phyloP scores from a whole-genome alignment of 345 rosid genomes.

The Salix suchowensis region DNA sequence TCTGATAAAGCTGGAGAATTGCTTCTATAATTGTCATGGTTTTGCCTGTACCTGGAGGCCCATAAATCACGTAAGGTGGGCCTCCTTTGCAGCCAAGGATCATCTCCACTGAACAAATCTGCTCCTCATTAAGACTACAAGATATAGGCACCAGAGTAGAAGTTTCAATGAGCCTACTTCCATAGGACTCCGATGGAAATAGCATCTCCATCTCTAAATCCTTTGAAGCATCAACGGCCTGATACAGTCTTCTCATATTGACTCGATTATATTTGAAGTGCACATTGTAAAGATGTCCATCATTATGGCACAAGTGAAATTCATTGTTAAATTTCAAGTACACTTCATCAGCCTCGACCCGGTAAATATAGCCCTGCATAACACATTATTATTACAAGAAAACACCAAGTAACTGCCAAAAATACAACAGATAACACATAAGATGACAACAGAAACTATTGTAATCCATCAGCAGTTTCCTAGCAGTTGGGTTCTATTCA shows the following conservation, averaged over 20 bases:
- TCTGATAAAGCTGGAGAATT: constrained; percentile 62
- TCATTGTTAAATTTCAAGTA: constrained; percentile 52
- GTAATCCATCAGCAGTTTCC: background rate
- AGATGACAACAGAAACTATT: background rate
- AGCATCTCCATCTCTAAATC: constrained; percentile 44
- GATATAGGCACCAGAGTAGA: constrained; percentile 52
- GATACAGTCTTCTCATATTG: constrained; percentile 68
- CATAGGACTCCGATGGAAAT: constrained; percentile 50
- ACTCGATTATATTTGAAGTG: constrained; percentile 66
- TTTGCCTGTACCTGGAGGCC: constrained; percentile 98
- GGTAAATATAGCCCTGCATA: constrained; percentile 67
- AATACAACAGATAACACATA: background rate
- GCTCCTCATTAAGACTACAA: constrained; percentile 71
- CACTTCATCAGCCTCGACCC: constrained; percentile 89
- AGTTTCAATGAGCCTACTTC: constrained; percentile 46
- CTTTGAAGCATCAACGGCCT: constrained; percentile 61
- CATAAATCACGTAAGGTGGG: constrained; percentile 79
- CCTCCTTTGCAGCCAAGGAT: constrained; percentile 79
- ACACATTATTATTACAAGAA: background rate
- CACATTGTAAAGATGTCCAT: constrained; percentile 57
- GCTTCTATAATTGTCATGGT: constrained; percentile 84
- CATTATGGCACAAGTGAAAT: constrained; percentile 44
- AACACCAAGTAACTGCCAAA: background rate
- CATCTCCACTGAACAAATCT: constrained; percentile 60
- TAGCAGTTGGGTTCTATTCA: background rate